Evolutionary conservation across 2,329 filamentous ascomycete genomes (phyloP).

Genomic region (Phoma sp.): DNA sequence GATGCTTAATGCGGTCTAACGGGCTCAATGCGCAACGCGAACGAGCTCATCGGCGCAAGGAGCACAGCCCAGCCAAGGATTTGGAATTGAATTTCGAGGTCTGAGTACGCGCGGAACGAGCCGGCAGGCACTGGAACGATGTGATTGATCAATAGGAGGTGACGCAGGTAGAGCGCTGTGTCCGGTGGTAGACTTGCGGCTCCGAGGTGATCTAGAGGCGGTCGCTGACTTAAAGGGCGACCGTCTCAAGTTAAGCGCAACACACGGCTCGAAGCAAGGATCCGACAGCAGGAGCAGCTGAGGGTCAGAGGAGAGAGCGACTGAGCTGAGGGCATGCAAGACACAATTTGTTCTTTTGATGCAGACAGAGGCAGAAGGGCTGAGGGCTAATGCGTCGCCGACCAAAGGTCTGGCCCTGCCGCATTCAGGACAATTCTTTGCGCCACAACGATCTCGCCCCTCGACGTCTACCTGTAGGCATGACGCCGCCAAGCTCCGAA

Average conservation of each 20-base stretch:
- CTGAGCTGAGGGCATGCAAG: constrained; percentile 16
- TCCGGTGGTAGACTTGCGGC: constrained; percentile 16
- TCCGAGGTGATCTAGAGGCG: constrained; percentile 15
- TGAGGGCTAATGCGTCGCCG: constrained; percentile 18
- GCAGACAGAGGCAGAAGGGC: neutral
- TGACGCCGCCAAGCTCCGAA: constrained; percentile 11
- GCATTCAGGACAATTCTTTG: constrained; percentile 16
- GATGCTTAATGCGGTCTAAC: constrained; percentile 28
- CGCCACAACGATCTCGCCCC: constrained; percentile 20
- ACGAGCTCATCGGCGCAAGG: constrained; percentile 12
- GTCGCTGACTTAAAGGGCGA: constrained; percentile 14
- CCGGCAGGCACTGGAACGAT: constrained; percentile 9
- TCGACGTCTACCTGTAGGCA: constrained; percentile 4
- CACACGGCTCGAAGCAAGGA: constrained; percentile 10
- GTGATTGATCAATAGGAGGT: constrained; percentile 10
- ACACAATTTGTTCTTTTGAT: constrained; percentile 12
- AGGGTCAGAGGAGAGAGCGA: neutral
- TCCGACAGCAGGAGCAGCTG: constrained; percentile 6
- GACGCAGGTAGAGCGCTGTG: neutral
- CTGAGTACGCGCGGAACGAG: constrained; percentile 13
- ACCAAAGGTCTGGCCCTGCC: constrained; percentile 16
- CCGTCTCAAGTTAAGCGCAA: constrained; percentile 7
- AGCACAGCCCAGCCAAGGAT: constrained; percentile 13
- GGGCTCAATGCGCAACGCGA: constrained; percentile 17
- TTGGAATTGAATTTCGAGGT: constrained; percentile 14